Conservation (phyloP, 176 grass and related monocot genomes). For the Oryza coarctata region DNA sequence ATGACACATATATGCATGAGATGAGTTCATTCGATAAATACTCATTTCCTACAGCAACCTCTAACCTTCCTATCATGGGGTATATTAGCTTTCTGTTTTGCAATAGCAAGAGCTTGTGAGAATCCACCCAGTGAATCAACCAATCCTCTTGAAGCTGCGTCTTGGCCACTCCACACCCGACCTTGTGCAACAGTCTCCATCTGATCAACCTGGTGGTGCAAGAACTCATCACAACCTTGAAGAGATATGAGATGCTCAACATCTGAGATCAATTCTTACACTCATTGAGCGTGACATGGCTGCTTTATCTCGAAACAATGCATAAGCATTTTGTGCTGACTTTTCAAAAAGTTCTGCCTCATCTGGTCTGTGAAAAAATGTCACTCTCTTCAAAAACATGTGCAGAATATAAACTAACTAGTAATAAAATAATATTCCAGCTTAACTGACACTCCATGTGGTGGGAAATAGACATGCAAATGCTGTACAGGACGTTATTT, state of each 20-base stretch:
- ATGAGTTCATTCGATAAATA: constrained; percentile 2
- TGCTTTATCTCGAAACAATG: constrained; percentile 90
- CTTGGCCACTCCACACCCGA: constrained; percentile 89
- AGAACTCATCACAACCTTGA: constrained; percentile 31
- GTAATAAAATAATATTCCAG: constrained; percentile 12
- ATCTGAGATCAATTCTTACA: constrained; percentile 49
- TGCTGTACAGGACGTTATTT: neutral
- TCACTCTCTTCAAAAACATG: constrained; percentile 26
- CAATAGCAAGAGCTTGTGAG: constrained; percentile 85
- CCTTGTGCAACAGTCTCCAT: constrained; percentile 99
- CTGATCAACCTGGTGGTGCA: constrained; percentile 70
- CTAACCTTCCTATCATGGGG: constrained; percentile 74
- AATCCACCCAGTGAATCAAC: constrained; percentile 94
- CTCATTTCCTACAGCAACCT: constrained; percentile 8
- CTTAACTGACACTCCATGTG: neutral
- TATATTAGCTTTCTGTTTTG: constrained; percentile 93
- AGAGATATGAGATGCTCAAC: constrained; percentile 30
- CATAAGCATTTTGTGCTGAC: constrained; percentile 74
- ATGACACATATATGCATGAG: neutral
- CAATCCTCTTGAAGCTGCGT: constrained; percentile 82
- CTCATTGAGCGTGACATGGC: constrained; percentile 88
- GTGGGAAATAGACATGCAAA: neutral
- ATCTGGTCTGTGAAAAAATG: constrained; percentile 58
- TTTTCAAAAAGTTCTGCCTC: constrained; percentile 87
- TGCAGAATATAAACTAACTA: constrained; percentile 18